A percentile compares a stretch with the other conserved stretches of the same genome.
Conservation (phyloP, 2,329 filamentous ascomycete genomes). For the Neoscytalidium dimidiatum region DNA sequence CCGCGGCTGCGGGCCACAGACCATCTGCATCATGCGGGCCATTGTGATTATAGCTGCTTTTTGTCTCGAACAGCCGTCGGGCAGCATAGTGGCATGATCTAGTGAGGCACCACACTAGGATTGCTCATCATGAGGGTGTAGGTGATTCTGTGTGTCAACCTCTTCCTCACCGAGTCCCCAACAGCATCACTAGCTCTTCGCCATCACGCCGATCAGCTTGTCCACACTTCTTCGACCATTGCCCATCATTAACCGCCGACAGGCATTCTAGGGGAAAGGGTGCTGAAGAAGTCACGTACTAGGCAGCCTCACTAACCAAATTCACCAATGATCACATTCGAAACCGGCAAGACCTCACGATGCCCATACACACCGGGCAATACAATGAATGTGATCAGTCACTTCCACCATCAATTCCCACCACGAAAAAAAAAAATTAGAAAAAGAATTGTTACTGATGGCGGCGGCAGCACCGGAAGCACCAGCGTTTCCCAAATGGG, state of each 20-base stretch:
- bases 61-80: background rate
- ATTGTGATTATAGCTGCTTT: background rate
- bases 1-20: background rate
- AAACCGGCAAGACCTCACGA: background rate
- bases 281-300: background rate
- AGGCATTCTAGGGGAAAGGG: background rate
- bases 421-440: too few species aligned
- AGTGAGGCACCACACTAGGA: background rate
- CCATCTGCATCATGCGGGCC: background rate
- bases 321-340: background rate
- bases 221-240: too few species aligned
- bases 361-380: background rate
- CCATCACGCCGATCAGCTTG: background rate
- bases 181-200: background rate
- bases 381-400: background rate
- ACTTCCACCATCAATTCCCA: background rate
- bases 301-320: background rate
- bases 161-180: background rate
- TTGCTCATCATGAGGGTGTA: background rate
- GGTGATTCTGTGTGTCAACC: background rate
- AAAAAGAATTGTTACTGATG: too few species aligned
- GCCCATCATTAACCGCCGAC: background rate
- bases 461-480: background rate
- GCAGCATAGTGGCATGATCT: slow-evolving; percentile 2
- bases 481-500: background rate